Base-by-base conservation (phyloP, 345 rosid species). In the Eucalyptus virginea region DNA sequence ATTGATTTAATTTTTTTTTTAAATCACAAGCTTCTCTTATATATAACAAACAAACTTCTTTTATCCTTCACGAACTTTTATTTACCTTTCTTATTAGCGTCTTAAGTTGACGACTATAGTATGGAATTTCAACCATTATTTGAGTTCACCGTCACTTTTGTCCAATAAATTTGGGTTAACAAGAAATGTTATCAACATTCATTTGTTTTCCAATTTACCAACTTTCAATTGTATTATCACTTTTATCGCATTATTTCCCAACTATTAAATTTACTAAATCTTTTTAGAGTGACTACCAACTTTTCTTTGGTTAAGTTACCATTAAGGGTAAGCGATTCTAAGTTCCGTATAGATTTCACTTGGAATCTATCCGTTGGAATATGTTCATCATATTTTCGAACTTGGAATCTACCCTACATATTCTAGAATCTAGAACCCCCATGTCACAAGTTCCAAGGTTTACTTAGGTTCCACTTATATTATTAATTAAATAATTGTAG, bases 371-470 rank as follows among this genome's bases (percentile, higher is more conserved):
- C 10, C 10, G 0, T 52, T 52, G 1, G 24, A 19, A 52, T 8
- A 19, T 19, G 11, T 21, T 52, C 1, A 0, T 52, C 2, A 52
- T 21, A 52, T 52, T 52, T 52, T 52, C 0, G 26, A 52, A 52
- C 26, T 0, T 0, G 0, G 0, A 52, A 21, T 10, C 0, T 52
- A 52, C 0, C 0, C 0, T 52, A 21, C 26, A 52, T 21, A 52
- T 1, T 52, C 5, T 21, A 52, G 58, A 21, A 52, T 8, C 4
- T 21, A 1, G 0, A 52, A 52, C 58, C 1, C 58, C 0, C 5
- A 0, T 21, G 1, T 4, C 58, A 8, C 0, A 52, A 52, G 5
- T 52, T 52, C 1, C 1, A 52, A 52, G 1, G 26, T 52, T 4
- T 21, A 0, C 26, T 0, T 8, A 52, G 58, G 5, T 52, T 52